Conservation (phyloP, 176 grass and related monocot species). For the Musa troglodytarum region DNA sequence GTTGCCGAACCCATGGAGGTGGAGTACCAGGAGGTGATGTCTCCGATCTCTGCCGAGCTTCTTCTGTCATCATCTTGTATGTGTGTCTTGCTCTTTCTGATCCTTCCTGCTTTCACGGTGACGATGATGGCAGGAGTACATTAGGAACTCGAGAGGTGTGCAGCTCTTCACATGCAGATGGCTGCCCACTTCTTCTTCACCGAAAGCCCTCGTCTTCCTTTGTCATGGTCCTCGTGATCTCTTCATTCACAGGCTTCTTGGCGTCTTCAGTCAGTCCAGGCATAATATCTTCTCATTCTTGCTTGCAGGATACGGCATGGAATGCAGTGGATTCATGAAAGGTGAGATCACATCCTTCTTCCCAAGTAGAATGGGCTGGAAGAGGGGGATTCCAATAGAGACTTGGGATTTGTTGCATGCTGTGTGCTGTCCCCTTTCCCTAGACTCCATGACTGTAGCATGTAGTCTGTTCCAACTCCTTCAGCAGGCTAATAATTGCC, state of each 20-base stretch:
- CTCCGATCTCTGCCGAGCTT: not conserved
- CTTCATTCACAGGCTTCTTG: not conserved
- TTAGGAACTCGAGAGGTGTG: conserved; percentile 57
- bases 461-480: not conserved
- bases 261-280: not conserved
- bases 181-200: conserved; percentile 49
- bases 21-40: conserved; percentile 64
- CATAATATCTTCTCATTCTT: not conserved
- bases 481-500: not conserved
- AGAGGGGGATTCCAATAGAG: too few relatives aligned
- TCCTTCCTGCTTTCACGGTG: not conserved
- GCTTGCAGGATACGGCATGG: conserved; percentile 79
- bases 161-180: conserved; percentile 83
- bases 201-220: conserved; percentile 90
- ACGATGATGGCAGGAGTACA: conserved; percentile 45
- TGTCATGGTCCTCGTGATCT: conserved; percentile 49
- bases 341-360: conserved; percentile 12
- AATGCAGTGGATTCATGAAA: conserved; percentile 88
- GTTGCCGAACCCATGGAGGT: conserved; percentile 39
- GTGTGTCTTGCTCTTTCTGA: not conserved
- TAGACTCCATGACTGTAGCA: not conserved
- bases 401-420: not conserved
- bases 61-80: too few relatives aligned
- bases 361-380: too few relatives aligned
- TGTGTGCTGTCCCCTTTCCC: not conserved